These are phyloP conservation scores for Decorospora gaudefroyi DNA, from an alignment of 2,329 filamentous ascomycete species.

Conservation along the genomic window DNA sequence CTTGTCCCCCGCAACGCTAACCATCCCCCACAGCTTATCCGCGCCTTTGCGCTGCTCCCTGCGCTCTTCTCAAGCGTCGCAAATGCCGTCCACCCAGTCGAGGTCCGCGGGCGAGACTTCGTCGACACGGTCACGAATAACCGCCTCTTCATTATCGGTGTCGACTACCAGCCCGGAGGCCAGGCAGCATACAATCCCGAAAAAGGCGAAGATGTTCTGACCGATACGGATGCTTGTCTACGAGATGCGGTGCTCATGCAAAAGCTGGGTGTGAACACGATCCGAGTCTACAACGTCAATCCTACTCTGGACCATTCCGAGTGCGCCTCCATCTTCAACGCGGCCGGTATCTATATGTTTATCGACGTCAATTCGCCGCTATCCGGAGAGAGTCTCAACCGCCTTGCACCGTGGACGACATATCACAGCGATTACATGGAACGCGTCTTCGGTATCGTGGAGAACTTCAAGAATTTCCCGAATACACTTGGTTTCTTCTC, in stretches of 20 bases:
- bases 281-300: constrained; percentile 67
- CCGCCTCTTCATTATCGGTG: constrained; percentile 65
- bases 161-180: constrained; percentile 66
- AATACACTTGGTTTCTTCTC: constrained; percentile 70
- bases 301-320: constrained; percentile 63
- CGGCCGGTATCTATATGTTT: constrained; percentile 68
- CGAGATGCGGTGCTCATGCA: constrained; percentile 68
- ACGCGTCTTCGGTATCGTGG: constrained; percentile 65
- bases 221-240: constrained; percentile 61
- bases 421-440: constrained; percentile 62
- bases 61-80: constrained; percentile 51
- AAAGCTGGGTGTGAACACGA: constrained; percentile 64
- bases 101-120: constrained; percentile 64
- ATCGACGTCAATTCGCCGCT: constrained; percentile 68
- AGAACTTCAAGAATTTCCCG: constrained; percentile 68
- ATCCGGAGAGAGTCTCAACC: constrained; percentile 60
- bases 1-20: constrained; percentile 18
- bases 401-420: constrained; percentile 57
- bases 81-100: constrained; percentile 60
- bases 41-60: constrained; percentile 33
- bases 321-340: constrained; percentile 68
- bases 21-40: constrained; percentile 29
- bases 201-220: constrained; percentile 59
- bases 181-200: constrained; percentile 60
- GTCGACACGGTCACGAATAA: constrained; percentile 62